Base-by-base conservation (phyloP, 805 yeast genomes). In the Metschnikowia santaceciliae region DNA sequence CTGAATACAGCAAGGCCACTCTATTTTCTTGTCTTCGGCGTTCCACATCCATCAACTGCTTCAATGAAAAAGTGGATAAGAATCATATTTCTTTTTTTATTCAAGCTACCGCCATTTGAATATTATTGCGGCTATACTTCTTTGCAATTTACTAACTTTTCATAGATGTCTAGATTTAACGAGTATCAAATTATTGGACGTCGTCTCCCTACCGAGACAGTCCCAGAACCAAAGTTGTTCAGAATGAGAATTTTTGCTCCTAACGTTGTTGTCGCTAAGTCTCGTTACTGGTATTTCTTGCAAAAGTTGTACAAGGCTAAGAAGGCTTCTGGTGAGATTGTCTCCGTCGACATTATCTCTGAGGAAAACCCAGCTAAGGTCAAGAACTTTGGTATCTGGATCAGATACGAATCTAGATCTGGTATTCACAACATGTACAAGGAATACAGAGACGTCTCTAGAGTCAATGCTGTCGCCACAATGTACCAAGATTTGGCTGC, bases 361-460 rank as follows among this genome's bases (percentile, higher is more conserved):
- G 99, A 94, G 83, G 80, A 90, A 75, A 88, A 83, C 83, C 98
- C 99, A 80, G 89, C 96, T 80, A 91, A 89, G 84, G 98, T 94
- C 74, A 94, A 94, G 91, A 94, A 91, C 89, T 94, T 91, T 76
- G 99, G 97, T 83, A 78, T 94, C 82, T 94, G 99, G 99, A 88
- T 94, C 77, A 91, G 99, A 84, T 94, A 94, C 88, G 99, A 94
- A 77, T 94, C 99, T 64, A 95, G 99, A 88, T 94, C 99, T 66
- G 99, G 99, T 83, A 91, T 96, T 72, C 99, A 94, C 96, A 94
- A 94, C 95, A 94, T 94, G 97, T 94, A 94, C 97, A 94, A 94
- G 86, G 99, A 94, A 84, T 89, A 90, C 94, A 90, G 99, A 81
- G 99, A 92, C 71, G 96, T 92, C 69, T 80, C 97, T 83, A 94